A percentile compares a stretch with the other conserved stretches of the same genome.
phyloP scores from a whole-genome alignment of 1,139 yeast species.

The Tardiomyces digboiensis region DNA sequence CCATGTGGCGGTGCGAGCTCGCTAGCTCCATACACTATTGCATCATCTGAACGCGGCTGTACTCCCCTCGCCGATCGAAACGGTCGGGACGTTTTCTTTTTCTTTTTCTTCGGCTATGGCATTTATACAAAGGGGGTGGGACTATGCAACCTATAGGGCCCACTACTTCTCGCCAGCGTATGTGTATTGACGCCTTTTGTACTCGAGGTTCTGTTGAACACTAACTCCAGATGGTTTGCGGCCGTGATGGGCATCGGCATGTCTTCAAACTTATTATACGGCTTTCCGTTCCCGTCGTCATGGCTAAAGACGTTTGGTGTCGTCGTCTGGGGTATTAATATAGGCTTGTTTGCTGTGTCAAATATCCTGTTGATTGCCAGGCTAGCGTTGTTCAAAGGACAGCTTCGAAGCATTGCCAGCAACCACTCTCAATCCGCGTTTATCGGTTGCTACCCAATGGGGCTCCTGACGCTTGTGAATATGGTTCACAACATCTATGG shows the following conservation, averaged over 20 bases:
- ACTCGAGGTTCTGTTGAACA: slow-evolving; percentile 29
- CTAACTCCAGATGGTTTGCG: slow-evolving; percentile 41
- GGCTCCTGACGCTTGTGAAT: slow-evolving; percentile 53
- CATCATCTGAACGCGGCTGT: background rate
- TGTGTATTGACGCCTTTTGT: slow-evolving; percentile 5
- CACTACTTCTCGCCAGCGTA: slow-evolving; percentile 8
- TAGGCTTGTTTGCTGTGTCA: slow-evolving; percentile 37
- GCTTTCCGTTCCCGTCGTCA: slow-evolving; percentile 52
- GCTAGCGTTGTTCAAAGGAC: slow-evolving; percentile 29
- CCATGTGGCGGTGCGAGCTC: background rate
- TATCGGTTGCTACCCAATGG: slow-evolving; percentile 79
- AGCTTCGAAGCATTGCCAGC: slow-evolving; percentile 29
- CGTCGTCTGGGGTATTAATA: slow-evolving; percentile 46
- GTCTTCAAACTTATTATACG: slow-evolving; percentile 45
- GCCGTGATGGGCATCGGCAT: slow-evolving; percentile 85
- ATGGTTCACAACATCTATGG: slow-evolving; percentile 33
- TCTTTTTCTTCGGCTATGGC: background rate
- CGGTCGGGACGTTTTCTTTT: background rate
- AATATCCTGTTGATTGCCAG: slow-evolving; percentile 33
- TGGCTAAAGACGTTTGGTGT: slow-evolving; percentile 55
- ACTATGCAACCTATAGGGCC: slow-evolving; percentile 3
- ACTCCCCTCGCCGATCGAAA: background rate
- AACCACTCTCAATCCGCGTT: slow-evolving; percentile 47
- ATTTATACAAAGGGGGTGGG: background rate
- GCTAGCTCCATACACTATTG: background rate